phyloP scores from a whole-genome alignment of 305 asterid genomes.

The Vinca major region DNA sequence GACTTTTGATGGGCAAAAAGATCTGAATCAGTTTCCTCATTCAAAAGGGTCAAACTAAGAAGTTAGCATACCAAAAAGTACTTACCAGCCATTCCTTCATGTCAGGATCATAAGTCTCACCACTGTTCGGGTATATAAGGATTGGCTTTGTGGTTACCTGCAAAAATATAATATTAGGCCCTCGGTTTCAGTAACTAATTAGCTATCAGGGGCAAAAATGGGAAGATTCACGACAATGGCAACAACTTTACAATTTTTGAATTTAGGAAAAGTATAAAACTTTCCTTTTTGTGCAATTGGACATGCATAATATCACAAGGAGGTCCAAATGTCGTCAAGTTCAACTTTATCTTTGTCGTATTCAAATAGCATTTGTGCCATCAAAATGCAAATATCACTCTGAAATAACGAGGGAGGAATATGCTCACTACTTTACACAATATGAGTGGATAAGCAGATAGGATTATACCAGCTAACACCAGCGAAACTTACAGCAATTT shows the following conservation, averaged over 20 bases:
- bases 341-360: not conserved
- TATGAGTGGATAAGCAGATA: not conserved
- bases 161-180: constrained; percentile 2
- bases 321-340: not conserved
- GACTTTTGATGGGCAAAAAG: not conserved
- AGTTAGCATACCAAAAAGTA: not conserved
- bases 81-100: constrained; percentile 78
- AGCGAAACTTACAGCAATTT: not conserved
- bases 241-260: no score
- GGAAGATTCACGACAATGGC: not conserved
- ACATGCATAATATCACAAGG: not conserved
- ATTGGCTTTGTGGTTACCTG: constrained; percentile 70
- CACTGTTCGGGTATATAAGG: constrained; percentile 74
- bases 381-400: not conserved
- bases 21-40: not conserved
- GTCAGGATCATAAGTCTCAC: constrained; percentile 61
- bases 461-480: not conserved
- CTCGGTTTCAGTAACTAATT: not conserved
- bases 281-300: not conserved
- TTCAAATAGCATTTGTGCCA: not conserved
- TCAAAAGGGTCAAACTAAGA: no score
- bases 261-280: not conserved
- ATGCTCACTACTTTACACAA: not conserved
- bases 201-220: not conserved
- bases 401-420: not conserved